Evolutionary conservation across 306 rosid genomes (phyloP).

Genomic region (Casuarina glauca): DNA sequence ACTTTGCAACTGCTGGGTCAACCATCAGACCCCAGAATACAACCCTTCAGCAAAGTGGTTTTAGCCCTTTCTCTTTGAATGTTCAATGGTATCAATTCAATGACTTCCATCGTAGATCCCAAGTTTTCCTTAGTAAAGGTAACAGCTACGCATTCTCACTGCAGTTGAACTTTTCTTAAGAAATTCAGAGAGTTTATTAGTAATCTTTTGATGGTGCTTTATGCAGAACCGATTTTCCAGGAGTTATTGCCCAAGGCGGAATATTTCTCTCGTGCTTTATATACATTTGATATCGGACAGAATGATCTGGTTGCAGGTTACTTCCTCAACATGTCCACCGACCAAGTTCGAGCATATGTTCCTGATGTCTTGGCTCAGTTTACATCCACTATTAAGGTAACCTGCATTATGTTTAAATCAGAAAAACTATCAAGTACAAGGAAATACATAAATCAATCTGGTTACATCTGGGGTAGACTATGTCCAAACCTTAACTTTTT

Average conservation of each 20-base stretch:
- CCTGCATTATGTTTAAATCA: background rate
- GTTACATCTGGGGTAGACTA: no score
- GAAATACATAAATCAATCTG: no score
- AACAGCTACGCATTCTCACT: background rate
- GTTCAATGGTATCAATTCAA: constrained; percentile 60
- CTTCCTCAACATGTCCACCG: constrained; percentile 42
- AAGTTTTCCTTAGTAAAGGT: constrained; percentile 44
- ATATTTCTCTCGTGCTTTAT: constrained; percentile 33
- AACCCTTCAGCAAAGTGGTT: constrained; percentile 62
- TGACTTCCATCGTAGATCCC: constrained; percentile 53
- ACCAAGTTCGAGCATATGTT: constrained; percentile 37
- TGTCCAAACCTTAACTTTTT: no score
- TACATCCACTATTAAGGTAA: constrained; percentile 46
- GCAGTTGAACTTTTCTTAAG: no score
- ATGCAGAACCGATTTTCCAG: constrained; percentile 37
- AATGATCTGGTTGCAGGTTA: constrained; percentile 52
- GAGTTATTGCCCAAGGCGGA: constrained; percentile 36
- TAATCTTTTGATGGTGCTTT: background rate
- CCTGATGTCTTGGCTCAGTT: constrained; percentile 58
- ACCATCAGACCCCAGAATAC: constrained; percentile 65
- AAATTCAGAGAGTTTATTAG: no score
- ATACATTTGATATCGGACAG: constrained; percentile 54
- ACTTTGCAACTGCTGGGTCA: constrained; percentile 84
- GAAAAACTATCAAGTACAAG: no score
- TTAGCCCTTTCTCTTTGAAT: constrained; percentile 64